Conservation (phyloP, 2,329 filamentous ascomycete genomes). For the Amylocarpus encephaloides region DNA sequence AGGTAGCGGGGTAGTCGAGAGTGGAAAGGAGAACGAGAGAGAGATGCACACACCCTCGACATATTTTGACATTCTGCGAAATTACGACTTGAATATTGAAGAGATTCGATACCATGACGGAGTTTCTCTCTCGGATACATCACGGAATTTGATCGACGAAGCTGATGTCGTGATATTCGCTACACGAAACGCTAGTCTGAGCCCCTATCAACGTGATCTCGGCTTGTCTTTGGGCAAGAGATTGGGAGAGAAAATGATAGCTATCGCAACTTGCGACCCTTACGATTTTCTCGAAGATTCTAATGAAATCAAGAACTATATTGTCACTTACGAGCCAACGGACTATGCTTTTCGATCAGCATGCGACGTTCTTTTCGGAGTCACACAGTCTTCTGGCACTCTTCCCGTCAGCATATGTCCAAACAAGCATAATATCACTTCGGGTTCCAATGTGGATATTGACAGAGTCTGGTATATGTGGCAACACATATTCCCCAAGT, state of each 20-base stretch:
- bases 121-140: constrained; percentile 27
- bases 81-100: constrained; percentile 23
- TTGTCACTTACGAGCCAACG: constrained; percentile 40
- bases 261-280: constrained; percentile 37
- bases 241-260: constrained; percentile 30
- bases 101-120: constrained; percentile 33
- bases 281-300: constrained; percentile 38
- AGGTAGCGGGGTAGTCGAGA: constrained; percentile 34
- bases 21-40: constrained; percentile 32
- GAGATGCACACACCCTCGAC: constrained; percentile 29
- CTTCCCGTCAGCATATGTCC: constrained; percentile 32
- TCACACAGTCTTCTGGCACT: constrained; percentile 25
- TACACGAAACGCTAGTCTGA: constrained; percentile 36
- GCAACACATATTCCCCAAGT: constrained; percentile 34
- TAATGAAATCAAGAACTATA: constrained; percentile 34
- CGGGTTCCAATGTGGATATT: constrained; percentile 25
- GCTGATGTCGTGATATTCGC: constrained; percentile 36
- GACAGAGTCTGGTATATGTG: constrained; percentile 26
- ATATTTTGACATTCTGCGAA: constrained; percentile 32
- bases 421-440: constrained; percentile 18
- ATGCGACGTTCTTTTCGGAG: constrained; percentile 35
- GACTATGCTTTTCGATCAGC: constrained; percentile 37
- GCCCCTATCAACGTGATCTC: constrained; percentile 33
- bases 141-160: constrained; percentile 30
- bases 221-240: constrained; percentile 31